Conservation (phyloP, 129 eudicot genomes). For the Saussurea involucrata region DNA sequence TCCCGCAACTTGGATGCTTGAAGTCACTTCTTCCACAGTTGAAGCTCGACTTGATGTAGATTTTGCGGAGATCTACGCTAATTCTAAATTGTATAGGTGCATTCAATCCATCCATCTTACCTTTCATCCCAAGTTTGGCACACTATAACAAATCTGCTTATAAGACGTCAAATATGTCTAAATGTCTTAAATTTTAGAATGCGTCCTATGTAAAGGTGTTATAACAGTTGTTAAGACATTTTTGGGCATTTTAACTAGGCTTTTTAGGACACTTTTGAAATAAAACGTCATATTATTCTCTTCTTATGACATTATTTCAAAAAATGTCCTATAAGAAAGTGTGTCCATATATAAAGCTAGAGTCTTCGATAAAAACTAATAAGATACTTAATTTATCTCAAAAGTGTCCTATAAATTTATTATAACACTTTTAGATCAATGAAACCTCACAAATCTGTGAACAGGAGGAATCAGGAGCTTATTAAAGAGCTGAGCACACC, state of each 20-base stretch:
- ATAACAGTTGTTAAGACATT: not conserved
- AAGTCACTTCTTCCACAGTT: slow-evolving; percentile 45
- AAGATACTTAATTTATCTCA: not conserved
- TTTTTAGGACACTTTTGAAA: not conserved
- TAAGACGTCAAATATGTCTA: not conserved
- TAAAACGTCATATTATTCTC: too few relatives aligned
- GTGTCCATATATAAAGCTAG: too few relatives aligned
- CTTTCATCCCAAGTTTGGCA: not conserved
- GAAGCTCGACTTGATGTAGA: slow-evolving; percentile 62
- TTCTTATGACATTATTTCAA: too few relatives aligned
- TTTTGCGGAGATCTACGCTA: slow-evolving; percentile 45
- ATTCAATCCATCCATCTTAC: not conserved
- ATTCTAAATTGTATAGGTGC: slow-evolving; percentile 48
- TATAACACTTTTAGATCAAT: not conserved
- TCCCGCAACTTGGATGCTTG: slow-evolving; percentile 95
- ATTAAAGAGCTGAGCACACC: slow-evolving; percentile 48
- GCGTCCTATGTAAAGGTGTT: not conserved
- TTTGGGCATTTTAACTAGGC: not conserved
- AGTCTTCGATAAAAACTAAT: not conserved
- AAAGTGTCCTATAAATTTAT: not conserved
- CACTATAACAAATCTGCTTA: not conserved
- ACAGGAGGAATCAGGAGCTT: slow-evolving; percentile 53
- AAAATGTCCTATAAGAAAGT: not conserved
- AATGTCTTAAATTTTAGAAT: not conserved
- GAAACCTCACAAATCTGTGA: not conserved